Evolutionary conservation across 257 asterid genomes (phyloP).

Genomic region (Plantago major): DNA sequence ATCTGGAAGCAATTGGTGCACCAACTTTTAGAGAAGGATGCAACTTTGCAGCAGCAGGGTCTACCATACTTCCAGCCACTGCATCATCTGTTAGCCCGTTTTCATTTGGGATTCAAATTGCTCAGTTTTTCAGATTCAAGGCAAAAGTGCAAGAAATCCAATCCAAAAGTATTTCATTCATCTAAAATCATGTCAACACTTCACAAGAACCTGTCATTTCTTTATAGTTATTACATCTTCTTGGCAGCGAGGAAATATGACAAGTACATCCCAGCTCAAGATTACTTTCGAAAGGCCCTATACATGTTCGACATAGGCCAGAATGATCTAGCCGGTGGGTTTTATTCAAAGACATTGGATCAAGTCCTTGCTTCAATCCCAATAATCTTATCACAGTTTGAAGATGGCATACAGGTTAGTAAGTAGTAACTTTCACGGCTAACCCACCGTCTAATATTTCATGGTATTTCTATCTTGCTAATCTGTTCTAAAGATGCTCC

Average conservation of each 20-base stretch:
- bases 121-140: constrained; percentile 88
- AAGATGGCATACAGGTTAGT: constrained; percentile 62
- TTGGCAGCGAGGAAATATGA: constrained; percentile 58
- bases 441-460: background rate
- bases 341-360: constrained; percentile 77
- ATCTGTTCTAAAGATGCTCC: background rate
- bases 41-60: constrained; percentile 86
- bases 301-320: constrained; percentile 96
- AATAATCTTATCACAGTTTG: constrained; percentile 52
- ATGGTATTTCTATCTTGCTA: background rate
- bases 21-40: constrained; percentile 77
- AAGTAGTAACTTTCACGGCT: background rate
- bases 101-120: constrained; percentile 63
- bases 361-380: constrained; percentile 88
- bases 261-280: constrained; percentile 64
- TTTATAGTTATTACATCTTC: background rate
- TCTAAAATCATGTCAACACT: background rate
- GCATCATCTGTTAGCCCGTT: constrained; percentile 54
- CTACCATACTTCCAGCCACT: constrained; percentile 57
- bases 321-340: constrained; percentile 92
- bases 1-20: constrained; percentile 67
- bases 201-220: background rate
- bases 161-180: constrained; percentile 34
- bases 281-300: constrained; percentile 61
- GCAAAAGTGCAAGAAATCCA: constrained; percentile 59